Evolutionary conservation across 2,329 filamentous ascomycete species (phyloP).

Genomic region (Cercospora zeina): DNA sequence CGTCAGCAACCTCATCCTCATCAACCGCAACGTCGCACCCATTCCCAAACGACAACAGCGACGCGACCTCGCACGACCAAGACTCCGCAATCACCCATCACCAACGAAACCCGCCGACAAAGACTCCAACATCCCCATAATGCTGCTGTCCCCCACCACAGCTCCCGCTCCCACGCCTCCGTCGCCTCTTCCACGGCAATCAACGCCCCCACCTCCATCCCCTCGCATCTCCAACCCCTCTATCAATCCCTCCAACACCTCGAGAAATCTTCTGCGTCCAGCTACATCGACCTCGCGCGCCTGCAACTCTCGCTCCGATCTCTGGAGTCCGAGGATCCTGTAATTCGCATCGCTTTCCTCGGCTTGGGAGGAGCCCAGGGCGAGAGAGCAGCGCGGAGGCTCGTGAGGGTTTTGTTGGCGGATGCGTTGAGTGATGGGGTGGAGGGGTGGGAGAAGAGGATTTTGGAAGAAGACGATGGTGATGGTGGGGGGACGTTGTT

Average conservation of each 20-base stretch:
- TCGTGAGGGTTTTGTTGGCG: constrained; percentile 63
- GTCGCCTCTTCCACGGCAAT: constrained; percentile 54
- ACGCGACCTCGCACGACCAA: not conserved
- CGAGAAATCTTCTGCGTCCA: constrained; percentile 58
- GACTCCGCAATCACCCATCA: not conserved
- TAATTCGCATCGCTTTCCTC: constrained; percentile 58
- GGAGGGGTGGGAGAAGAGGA: constrained; percentile 47
- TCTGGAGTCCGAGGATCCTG: constrained; percentile 55
- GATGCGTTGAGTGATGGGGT: constrained; percentile 47
- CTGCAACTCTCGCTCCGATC: constrained; percentile 71
- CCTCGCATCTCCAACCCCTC: constrained; percentile 57
- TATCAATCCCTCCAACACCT: constrained; percentile 61
- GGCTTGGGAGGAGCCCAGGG: constrained; percentile 34
- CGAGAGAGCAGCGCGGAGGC: constrained; percentile 58
- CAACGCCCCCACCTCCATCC: constrained; percentile 56
- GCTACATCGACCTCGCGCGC: constrained; percentile 66
- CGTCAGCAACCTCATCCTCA: not conserved
- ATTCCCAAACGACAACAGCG: constrained; percentile 3
- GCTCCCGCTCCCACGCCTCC: constrained; percentile 18
- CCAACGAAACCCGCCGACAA: not conserved
- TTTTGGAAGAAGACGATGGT: constrained; percentile 39
- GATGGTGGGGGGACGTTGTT: constrained; percentile 45
- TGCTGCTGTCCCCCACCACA: rapidly evolving
- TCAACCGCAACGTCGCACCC: not conserved
- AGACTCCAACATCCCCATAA: not conserved